Evolutionary conservation across 2,329 filamentous ascomycete genomes (phyloP).

Genomic region (Microcyclospora tardicrescens): DNA sequence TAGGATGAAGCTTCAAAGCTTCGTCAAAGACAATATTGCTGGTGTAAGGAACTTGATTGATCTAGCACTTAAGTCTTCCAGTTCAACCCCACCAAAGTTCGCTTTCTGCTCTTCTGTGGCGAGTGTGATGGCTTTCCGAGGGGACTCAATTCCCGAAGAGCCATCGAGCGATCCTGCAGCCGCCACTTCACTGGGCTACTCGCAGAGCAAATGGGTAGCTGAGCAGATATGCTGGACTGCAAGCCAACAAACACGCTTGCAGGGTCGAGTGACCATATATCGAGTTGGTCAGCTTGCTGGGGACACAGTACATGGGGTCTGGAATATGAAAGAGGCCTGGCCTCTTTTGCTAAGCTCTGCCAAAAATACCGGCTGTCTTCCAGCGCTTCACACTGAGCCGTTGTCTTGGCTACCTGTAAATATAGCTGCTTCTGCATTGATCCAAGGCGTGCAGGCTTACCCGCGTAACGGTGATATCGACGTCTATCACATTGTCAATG

Average conservation of each 20-base stretch:
- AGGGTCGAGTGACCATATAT: constrained; percentile 30
- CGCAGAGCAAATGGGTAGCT: constrained; percentile 46
- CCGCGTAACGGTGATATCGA: constrained; percentile 4
- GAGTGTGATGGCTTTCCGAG: constrained; percentile 24
- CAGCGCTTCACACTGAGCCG: constrained; percentile 24
- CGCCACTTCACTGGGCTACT: constrained; percentile 41
- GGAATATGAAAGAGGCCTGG: constrained; percentile 39
- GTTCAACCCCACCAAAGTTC: constrained; percentile 22
- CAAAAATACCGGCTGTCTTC: constrained; percentile 27
- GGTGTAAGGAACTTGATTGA: constrained; percentile 38
- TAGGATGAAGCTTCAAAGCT: constrained; percentile 42
- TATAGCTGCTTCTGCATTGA: constrained; percentile 29
- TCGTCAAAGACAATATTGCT: constrained; percentile 40
- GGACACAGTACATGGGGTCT: constrained; percentile 30
- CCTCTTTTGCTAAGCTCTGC: constrained; percentile 36
- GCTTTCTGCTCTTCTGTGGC: constrained; percentile 43
- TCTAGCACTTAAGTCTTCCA: constrained; percentile 26
- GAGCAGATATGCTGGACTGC: constrained; percentile 40
- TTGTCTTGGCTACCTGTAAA: constrained; percentile 38
- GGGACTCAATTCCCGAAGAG: constrained; percentile 28
- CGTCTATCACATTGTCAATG: constrained; percentile 40
- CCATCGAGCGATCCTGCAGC: constrained; percentile 29
- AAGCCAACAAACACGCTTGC: constrained; percentile 15
- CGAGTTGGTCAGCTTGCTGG: constrained; percentile 38
- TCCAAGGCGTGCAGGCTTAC: constrained; percentile 18